Base-by-base conservation (phyloP, 805 yeast species). In the Ogataea methanolica region DNA sequence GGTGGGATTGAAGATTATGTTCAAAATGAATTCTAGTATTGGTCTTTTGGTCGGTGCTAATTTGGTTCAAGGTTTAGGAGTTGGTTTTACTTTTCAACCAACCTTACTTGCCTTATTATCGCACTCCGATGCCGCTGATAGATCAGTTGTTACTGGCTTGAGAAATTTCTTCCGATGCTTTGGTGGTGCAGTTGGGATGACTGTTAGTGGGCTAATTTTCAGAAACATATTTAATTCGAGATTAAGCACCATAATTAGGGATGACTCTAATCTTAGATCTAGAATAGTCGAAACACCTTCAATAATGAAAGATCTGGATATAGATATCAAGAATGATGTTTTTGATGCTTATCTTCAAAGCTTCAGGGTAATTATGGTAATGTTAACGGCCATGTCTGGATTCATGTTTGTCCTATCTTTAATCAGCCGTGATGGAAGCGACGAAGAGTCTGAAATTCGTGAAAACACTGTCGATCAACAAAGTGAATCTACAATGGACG, bases 101-200 rank as follows among this genome's bases (percentile, higher is more conserved):
- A 69, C 76, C 0, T 65, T 75, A 63, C 74, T 76, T 12, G 81
- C 80, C 1, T 68, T 70, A 35, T 76, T 69, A 55, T 77, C 79
- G 1, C 76, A 75, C 47, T 63, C 79, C 7, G 63, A 56, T 41
- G 68, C 71, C 42, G 62, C 72, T 2, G 83, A 79, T 51, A 58
- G 84, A 40, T 79, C 83, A 0, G 77, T 79, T 6, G 77, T 76
- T 9, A 77, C 78, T 12, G 70, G 79, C 8, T 67, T 79, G 6
- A 67, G 83, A 53, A 77, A 76, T 51, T 78, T 77, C 14, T 53
- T 77, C 34, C 65, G 83, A 44, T 74, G 79, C 16, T 71, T 79
- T 52, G 84, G 83, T 21, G 82, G 82, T 16, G 73, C 82, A 0
- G 63, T 76, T 33, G 84, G 83, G 0, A 64, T 78, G 33, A 79